Base-by-base conservation (phyloP, 306 rosid genomes). In the Crotalaria pallida region DNA sequence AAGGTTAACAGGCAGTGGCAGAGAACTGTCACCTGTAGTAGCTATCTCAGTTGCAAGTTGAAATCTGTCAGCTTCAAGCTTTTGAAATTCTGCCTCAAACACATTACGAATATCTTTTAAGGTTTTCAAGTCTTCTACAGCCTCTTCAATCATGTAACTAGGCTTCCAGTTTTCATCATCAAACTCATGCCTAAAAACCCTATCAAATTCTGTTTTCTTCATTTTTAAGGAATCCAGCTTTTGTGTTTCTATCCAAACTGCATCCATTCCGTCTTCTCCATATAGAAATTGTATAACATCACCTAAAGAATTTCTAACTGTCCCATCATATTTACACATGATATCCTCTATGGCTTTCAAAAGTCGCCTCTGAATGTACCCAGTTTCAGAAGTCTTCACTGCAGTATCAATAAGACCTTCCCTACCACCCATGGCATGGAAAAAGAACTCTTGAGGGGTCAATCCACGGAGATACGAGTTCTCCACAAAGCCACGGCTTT, bases 401-500 rank as follows among this genome's bases (percentile, higher is more conserved):
- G 99, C 99, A 77, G 99, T 95, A 80, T 95, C 99, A 34, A 95
- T 95, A 70, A 95, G 97, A 95, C 99, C 99, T 87, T 95, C 99
- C 87, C 99, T 86, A 60, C 99, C 99, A 80, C 99, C 99, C 99
- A 95, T 95, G 67, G 99, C 99, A 73, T 95, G 99, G 65, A 95
- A 95, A 79, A 95, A 95, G 83, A 95, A 95, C 92, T 95, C 99
- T 43, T 95, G 99, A 12, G 99, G 99, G 48, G 99, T 95, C 66
- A 95, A 80, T 49, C 99, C 99, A 22, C 97, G 97, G 51, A 95
- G 84, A 72, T 95, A 95, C 0, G 99, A 95, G 78, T 95, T 95
- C 70, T 95, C 99, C 58, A 95, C 99, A 83, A 95, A 95, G 58
- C 99, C 99, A 86, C 99, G 99, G 82, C 99, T 95, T 82, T 95